Base-by-base conservation (phyloP, 768 basidiomycete species). In the Paxillus ammoniavirescens region DNA sequence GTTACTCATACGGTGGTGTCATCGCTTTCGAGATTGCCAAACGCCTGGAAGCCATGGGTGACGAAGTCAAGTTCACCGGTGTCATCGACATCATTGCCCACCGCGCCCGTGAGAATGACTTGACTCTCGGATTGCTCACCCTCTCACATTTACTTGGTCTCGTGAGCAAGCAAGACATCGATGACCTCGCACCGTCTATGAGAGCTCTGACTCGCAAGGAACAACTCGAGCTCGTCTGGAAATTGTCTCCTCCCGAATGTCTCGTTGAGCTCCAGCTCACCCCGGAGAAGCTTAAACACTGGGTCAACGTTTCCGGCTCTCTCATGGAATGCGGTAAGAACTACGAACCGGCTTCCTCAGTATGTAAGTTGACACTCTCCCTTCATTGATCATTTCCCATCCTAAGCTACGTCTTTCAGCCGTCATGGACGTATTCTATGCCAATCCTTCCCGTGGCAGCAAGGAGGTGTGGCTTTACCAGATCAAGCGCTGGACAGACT, bases 91-190 rank as follows among this genome's bases (percentile, higher is more conserved):
- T 73, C 54, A 72, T 74, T 50, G 65, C 73, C n/a, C 70, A 73
- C 54, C 70, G 73, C 18, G 72, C 77, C 73, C 68, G 66, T 53
- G 75, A 77, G 58, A 65, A 77, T 41, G 63, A 65, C 44, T 77
- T 73, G 73, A 63, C 71, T 23, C 67, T 74, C 13, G 72, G 72
- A 42, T 62, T 76, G 56, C 61, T 77, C 50, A 77, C 75, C 58
- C 63, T 77, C 36, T 65, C 69, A 50, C 69, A 74, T 61, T 75
- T 77, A 66, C 67, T 77, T n/a, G 64, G 68, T 31, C 70, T 77
- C 33, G 44, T 65, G 28, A 54, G 44, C 51, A 69, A 69, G 56
- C 55, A 69, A 7, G 59, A 59, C 12, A 63, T 63, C 9, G 42
- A 55, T 26, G 56, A 63, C 15, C 61, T 67, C 33, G 56, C 57